Base-by-base conservation (phyloP, 257 asterid species). In the Lithospermum erythrorhizon region DNA sequence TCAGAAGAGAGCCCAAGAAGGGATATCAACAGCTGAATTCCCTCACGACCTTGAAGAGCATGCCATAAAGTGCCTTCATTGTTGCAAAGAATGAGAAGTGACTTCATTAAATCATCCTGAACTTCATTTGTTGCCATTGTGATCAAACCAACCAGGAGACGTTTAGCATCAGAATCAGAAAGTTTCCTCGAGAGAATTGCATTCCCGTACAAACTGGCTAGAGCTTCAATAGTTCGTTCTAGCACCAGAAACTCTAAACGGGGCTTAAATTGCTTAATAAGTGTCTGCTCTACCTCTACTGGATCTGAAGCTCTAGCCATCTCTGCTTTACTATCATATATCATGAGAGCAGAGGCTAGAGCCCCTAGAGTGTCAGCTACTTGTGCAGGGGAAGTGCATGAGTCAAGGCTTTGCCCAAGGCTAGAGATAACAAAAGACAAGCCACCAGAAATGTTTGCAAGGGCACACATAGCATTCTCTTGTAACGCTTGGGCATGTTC, bases 401-500 rank as follows among this genome's bases (percentile, higher is more conserved):
- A 93, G 75, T 83, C 95, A 41, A 93, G 97, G 83, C 99, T 93
- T 72, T 84, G 90, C 70, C 99, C 99, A 68, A 93, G 99, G 73
- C 99, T 93, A 48, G 97, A 84, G 73, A 93, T 83, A 62, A 93
- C 98, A 47, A 75, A 86, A 6, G 98, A 86, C 75, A 93, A 77
- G 61, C 97, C 99, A 30, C 99, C 99, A 23, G 99, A 93, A 74
- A 93, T 93, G 75, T 93, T 93, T 5, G 99, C 99, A 73, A 93
- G 97, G 53, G 99, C 97, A 55, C 95, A 93, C 99, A 93, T 93
- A 2, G 99, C 97, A 63, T 89, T 83, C 86, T 89, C 99, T 79
- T 93, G 99, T 90, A 93, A 82, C 64, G 97, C 97, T 78, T 93
- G 99, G 64, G 99, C 99, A 57, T 79, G 79, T 71, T 93, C 99